Base-by-base conservation (phyloP, 345 rosid species). In the Eucalyptus pauciflora region DNA sequence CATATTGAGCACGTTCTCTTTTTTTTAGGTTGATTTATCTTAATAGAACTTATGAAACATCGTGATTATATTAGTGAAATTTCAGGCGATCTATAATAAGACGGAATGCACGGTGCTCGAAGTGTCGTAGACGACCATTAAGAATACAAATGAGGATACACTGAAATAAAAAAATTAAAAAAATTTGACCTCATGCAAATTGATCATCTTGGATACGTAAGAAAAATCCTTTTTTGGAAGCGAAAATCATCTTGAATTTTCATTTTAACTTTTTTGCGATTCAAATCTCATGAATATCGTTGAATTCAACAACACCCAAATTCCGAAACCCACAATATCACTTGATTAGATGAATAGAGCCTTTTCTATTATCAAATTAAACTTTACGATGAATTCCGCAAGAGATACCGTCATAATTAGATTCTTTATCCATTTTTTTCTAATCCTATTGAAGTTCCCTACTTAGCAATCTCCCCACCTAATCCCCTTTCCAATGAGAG, bases 51-150 rank as follows among this genome's bases (percentile, higher is more conserved):
- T 69, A 24, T 33, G 5, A 41, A 33, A 69, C 2, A 20, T 33
- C 2, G 13, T 8, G 24, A 20, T 69, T 17, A 17, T 16, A 17
- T 67, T 2, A 8, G 2, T 67, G 22, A 67, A 67, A 31, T 67
- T 31, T 3, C 2, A 24, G 11, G 7, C 0, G 1, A 31, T 69
- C 20, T 8, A 69, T 5, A 20, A 8, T 16, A 31, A 1, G 4
- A 33, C 4, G 1, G 7, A 10, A 60, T 60, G 27, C 5, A 67
- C 0, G 0, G 7, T 31, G 1, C 43, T 37, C 43, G 2, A 16
- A 33, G 81, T 9, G 33, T 17, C 5, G 13, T 33, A 9, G 45
- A 33, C 0, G 4, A 11, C 13, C 81, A 9, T 71, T 37, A 71
- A 10, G 81, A 17, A 37, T 37, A 33, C 1, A 71, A 71, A 17